phyloP scores from a whole-genome alignment of 2,329 filamentous ascomycete species.

The Colletotrichum magnum region DNA sequence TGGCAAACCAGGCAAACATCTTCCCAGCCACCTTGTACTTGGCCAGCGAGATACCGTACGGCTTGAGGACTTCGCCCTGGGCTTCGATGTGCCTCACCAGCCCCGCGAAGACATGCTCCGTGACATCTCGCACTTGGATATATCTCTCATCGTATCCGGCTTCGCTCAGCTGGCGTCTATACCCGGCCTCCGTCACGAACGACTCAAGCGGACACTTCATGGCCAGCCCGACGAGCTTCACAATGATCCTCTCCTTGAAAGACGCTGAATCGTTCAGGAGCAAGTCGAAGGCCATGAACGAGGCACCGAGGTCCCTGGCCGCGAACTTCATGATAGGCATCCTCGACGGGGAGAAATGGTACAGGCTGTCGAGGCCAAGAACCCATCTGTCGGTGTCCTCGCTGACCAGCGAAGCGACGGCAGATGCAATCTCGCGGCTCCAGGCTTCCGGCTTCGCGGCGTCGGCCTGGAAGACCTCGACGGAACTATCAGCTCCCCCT shows the following conservation, averaged over 20 bases:
- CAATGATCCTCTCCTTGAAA: constrained; percentile 47
- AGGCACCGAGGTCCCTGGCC: constrained; percentile 57
- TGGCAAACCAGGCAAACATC: constrained; percentile 56
- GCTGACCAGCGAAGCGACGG: constrained; percentile 47
- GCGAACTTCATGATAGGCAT: constrained; percentile 60
- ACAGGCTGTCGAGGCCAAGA: constrained; percentile 68
- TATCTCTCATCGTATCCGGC: constrained; percentile 61
- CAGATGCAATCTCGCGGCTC: constrained; percentile 45
- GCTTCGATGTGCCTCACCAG: constrained; percentile 59
- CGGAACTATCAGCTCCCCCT: constrained; percentile 33
- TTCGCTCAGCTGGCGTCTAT: constrained; percentile 58
- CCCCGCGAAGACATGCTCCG: constrained; percentile 66
- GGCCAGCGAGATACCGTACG: constrained; percentile 54
- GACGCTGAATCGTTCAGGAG: constrained; percentile 54
- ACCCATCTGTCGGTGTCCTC: constrained; percentile 59
- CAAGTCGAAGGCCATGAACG: constrained; percentile 70
- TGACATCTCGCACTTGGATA: constrained; percentile 65
- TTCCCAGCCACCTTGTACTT: constrained; percentile 54
- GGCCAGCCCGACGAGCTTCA: constrained; percentile 60
- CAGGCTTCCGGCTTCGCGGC: constrained; percentile 63
- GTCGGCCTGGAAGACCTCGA: constrained; percentile 62
- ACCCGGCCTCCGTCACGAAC: constrained; percentile 62
- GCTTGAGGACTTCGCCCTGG: constrained; percentile 51
- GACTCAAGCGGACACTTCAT: constrained; percentile 64
- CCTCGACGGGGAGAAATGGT: constrained; percentile 69